phyloP scores from a whole-genome alignment of 352 stramenopile species.

The Globisporangium apiculatum region DNA sequence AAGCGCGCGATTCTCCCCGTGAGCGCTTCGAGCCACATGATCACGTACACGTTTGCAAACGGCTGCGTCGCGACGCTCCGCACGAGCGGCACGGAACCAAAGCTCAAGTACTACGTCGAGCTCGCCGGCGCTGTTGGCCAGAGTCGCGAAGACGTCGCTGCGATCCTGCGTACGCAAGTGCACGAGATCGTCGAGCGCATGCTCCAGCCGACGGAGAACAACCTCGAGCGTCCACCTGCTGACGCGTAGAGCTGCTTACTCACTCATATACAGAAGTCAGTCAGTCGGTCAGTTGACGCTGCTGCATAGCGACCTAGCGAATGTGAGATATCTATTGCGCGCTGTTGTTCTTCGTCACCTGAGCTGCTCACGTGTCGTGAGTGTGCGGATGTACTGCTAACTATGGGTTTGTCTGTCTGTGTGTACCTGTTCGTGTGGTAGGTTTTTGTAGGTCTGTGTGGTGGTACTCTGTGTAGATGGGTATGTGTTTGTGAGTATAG shows the following conservation, averaged over 20 bases:
- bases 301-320: neutral
- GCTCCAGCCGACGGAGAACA: constrained; percentile 75
- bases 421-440: too few relatives aligned
- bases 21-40: constrained; percentile 92
- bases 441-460: too few relatives aligned
- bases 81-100: constrained; percentile 98
- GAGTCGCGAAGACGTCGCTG: constrained; percentile 48
- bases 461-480: too few relatives aligned
- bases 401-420: too few relatives aligned
- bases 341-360: neutral
- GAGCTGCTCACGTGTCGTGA: too few relatives aligned
- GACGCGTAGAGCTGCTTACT: constrained; percentile 13
- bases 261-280: too few relatives aligned
- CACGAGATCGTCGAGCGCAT: constrained; percentile 73
- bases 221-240: constrained; percentile 45
- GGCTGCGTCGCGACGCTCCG: constrained; percentile 95
- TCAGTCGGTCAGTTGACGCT: too few relatives aligned
- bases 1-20: constrained; percentile 89
- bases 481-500: too few relatives aligned
- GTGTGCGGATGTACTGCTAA: neutral
- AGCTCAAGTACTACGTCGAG: constrained; percentile 99
- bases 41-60: constrained; percentile 96
- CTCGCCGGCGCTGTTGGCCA: constrained; percentile 61
- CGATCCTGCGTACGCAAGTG: constrained; percentile 55
- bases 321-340: constrained; percentile 1